Percentiles rank a stretch among this genome's conserved stretches.
phyloP scores from a whole-genome alignment of 768 basidiomycete species.

The Cystobasidium tubakii region DNA sequence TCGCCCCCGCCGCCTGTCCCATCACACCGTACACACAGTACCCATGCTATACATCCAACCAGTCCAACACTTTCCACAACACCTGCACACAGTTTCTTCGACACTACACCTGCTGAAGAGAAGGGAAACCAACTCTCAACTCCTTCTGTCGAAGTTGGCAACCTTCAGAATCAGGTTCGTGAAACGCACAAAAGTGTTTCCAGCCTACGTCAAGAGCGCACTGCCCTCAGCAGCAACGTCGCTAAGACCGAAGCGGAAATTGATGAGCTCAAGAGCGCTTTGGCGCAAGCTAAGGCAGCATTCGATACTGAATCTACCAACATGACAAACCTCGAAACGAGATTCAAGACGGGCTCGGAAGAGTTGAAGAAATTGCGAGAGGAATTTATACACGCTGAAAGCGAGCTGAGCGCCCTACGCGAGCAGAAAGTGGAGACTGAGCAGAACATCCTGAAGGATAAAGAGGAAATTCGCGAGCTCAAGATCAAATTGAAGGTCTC shows the following conservation, averaged over 20 bases:
- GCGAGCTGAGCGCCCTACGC: constrained; percentile 77
- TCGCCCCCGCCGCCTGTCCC: constrained; percentile 12
- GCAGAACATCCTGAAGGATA: constrained; percentile 76
- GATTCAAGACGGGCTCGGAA: constrained; percentile 55
- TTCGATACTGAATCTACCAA: constrained; percentile 72
- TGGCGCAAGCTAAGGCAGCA: constrained; percentile 72
- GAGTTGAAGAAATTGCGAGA: constrained; percentile 61
- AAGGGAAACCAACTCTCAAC: background rate
- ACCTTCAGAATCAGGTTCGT: constrained; percentile 73
- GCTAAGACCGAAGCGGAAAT: constrained; percentile 68
- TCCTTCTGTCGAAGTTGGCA: constrained; percentile 67
- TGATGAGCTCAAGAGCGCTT: constrained; percentile 71
- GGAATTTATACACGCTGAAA: constrained; percentile 82
- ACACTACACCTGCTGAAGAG: constrained; percentile 33
- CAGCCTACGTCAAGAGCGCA: constrained; percentile 62
- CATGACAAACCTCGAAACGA: constrained; percentile 59
- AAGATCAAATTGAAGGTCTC: constrained; percentile 77
- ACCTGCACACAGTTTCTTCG: constrained; percentile 36
- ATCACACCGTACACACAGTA: background rate
- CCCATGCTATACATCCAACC: background rate
- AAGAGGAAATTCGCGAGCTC: constrained; percentile 83
- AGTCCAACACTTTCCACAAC: background rate
- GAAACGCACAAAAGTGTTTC: constrained; percentile 71
- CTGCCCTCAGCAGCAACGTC: constrained; percentile 60
- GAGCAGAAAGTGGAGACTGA: constrained; percentile 90